These are phyloP conservation scores for Silybum marianum DNA, from an alignment of 129 eudicot species.

Conservation along the genomic window DNA sequence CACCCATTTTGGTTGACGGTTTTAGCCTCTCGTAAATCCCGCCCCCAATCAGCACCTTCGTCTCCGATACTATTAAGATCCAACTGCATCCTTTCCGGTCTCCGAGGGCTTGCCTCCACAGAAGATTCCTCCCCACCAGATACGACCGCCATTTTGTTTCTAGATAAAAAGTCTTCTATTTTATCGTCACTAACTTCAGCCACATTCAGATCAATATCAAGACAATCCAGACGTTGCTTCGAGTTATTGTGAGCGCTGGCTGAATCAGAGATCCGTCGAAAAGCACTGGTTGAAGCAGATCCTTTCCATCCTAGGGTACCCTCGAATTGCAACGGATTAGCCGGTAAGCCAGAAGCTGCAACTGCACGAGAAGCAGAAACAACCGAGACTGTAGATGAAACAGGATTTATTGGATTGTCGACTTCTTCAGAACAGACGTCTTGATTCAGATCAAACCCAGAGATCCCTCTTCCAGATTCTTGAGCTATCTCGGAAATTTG, in stretches of 20 bases:
- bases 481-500: conserved; percentile 60
- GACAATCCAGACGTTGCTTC: conserved; percentile 37
- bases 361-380: conserved; percentile 73
- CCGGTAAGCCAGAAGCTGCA: conserved; percentile 47
- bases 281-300: conserved; percentile 72
- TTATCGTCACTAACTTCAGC: conserved; percentile 49
- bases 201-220: conserved; percentile 71
- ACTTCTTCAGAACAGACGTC: conserved; percentile 58
- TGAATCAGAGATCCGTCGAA: conserved; percentile 49
- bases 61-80: conserved; percentile 72
- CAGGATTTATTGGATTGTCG: conserved; percentile 34
- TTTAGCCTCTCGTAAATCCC: conserved; percentile 11
- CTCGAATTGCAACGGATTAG: conserved; percentile 60
- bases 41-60: conserved; percentile 48
- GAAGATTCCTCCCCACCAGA: conserved; percentile 55
- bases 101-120: conserved; percentile 46
- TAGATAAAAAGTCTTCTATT: conserved; percentile 10
- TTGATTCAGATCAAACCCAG: conserved; percentile 69
- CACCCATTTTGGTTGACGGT: conserved; percentile 36
- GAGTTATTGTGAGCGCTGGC: conserved; percentile 41
- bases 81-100: conserved; percentile 47
- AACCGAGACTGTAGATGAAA: conserved; percentile 45
- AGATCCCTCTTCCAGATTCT: conserved; percentile 38
- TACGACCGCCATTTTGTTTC: conserved; percentile 21
- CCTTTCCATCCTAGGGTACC: conserved; percentile 84